These are phyloP conservation scores for Chamaecrista fasciculata DNA, from an alignment of 306 rosid genomes.

Conservation along the genomic window DNA sequence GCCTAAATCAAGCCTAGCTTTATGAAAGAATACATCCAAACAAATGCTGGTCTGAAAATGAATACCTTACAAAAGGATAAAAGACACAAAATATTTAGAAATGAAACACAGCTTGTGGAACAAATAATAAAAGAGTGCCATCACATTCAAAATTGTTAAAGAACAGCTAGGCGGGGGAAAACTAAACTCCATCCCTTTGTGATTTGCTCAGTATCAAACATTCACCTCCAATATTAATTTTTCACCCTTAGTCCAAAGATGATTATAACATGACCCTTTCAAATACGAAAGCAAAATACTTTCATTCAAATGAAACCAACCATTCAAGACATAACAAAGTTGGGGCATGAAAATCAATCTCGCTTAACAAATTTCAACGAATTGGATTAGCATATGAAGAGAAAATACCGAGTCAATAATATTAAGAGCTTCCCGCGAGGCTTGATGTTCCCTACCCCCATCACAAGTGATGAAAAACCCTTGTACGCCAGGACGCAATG, in stretches of 20 bases:
- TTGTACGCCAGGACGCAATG: slow-evolving; percentile 83
- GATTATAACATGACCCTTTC: background rate
- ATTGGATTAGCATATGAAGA: background rate
- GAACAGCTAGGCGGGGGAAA: too few species aligned
- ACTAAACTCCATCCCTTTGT: background rate
- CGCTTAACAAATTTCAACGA: background rate
- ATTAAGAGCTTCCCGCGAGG: slow-evolving; percentile 80
- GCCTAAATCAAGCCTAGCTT: background rate
- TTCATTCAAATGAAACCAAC: background rate
- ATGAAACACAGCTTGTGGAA: background rate
- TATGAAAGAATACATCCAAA: background rate
- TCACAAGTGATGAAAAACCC: slow-evolving; percentile 97
- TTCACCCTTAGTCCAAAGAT: background rate
- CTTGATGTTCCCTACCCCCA: slow-evolving; percentile 94
- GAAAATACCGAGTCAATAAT: slow-evolving; percentile 71
- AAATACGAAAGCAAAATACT: background rate
- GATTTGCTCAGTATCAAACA: background rate
- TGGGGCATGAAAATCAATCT: background rate
- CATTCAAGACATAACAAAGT: background rate
- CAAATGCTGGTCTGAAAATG: background rate
- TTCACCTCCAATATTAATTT: background rate
- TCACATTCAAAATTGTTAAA: background rate
- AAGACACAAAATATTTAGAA: too few species aligned
- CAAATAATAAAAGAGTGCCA: background rate
- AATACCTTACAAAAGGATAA: background rate